Conservation (phyloP, 768 basidiomycete genomes). For the Pleurotus sapidus region DNA sequence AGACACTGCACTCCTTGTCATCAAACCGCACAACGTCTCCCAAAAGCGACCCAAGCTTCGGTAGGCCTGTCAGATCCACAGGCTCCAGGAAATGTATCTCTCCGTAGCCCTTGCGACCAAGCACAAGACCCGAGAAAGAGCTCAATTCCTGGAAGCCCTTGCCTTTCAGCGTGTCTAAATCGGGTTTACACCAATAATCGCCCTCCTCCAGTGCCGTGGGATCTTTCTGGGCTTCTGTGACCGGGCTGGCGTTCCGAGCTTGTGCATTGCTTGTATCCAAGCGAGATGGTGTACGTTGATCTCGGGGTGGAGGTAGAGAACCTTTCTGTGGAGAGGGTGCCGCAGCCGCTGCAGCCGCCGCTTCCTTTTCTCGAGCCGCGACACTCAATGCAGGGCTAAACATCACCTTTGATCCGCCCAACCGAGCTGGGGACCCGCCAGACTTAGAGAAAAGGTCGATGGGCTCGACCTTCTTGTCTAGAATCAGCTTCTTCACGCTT, state of each 20-base stretch:
- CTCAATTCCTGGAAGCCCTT: conserved; percentile 72
- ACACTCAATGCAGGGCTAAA: conserved; percentile 77
- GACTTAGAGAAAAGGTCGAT: conserved; percentile 62
- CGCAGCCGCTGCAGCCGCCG: conserved; percentile 36
- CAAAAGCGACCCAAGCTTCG: conserved; percentile 75
- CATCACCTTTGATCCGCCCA: conserved; percentile 51
- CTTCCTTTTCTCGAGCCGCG: conserved; percentile 73
- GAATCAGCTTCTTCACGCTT: conserved; percentile 90
- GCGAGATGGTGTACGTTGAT: conserved; percentile 28
- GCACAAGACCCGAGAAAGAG: conserved; percentile 71
- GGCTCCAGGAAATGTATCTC: conserved; percentile 79
- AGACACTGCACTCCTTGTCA: conserved; percentile 90
- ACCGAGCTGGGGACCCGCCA: conserved; percentile 39
- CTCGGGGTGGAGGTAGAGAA: conserved; percentile 15
- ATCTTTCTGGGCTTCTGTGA: conserved; percentile 21
- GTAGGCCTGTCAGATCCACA: conserved; percentile 84
- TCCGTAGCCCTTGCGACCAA: conserved; percentile 91
- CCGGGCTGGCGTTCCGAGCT: conserved; percentile 7
- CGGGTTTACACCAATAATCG: conserved; percentile 90
- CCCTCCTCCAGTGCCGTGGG: conserved; percentile 65
- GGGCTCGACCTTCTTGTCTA: conserved; percentile 82
- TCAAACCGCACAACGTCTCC: conserved; percentile 89
- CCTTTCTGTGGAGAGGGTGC: conserved; percentile 32
- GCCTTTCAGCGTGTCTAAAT: conserved; percentile 67
- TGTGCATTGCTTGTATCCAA: conserved; percentile 34